phyloP scores from a whole-genome alignment of 2,329 filamentous ascomycete genomes.

The Penicillium sp. region DNA sequence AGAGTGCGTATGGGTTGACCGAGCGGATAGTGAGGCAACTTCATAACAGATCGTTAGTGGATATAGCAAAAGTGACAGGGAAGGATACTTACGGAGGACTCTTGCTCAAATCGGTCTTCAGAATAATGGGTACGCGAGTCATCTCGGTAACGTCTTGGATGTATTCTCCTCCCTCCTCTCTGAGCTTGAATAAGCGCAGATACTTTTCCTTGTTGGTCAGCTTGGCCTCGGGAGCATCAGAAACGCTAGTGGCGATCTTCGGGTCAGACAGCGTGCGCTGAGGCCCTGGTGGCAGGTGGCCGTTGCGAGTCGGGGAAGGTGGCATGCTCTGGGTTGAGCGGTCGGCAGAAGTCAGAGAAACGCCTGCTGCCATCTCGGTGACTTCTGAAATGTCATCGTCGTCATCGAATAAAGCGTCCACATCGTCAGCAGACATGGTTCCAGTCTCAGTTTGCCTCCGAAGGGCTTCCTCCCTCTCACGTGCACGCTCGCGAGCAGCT shows the following conservation, averaged over 20 bases:
- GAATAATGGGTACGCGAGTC: slow-evolving; percentile 93
- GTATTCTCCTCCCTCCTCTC: slow-evolving; percentile 92
- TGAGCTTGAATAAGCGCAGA: slow-evolving; percentile 82
- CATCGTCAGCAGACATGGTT: slow-evolving; percentile 89
- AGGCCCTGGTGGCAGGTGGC: slow-evolving; percentile 69
- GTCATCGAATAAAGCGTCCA: slow-evolving; percentile 94
- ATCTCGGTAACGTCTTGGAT: slow-evolving; percentile 99
- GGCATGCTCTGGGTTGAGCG: slow-evolving; percentile 95
- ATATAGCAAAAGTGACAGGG: slow-evolving; percentile 1
- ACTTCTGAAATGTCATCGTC: slow-evolving; percentile 86
- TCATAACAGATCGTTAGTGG: slow-evolving; percentile 27
- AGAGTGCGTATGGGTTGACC: slow-evolving; percentile 57
- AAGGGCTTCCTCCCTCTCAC: slow-evolving; percentile 87
- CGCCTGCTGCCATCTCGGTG: slow-evolving; percentile 89
- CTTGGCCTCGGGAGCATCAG: slow-evolving; percentile 76
- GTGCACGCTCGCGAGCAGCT: slow-evolving; percentile 77
- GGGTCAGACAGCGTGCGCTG: slow-evolving; percentile 93
- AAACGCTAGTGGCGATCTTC: slow-evolving; percentile 72
- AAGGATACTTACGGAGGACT: slow-evolving; percentile 88
- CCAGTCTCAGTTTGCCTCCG: slow-evolving; percentile 94
- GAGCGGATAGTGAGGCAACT: slow-evolving; percentile 57
- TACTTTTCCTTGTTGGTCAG: slow-evolving; percentile 96
- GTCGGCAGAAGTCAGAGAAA: slow-evolving; percentile 76
- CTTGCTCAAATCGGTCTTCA: slow-evolving; percentile 98
- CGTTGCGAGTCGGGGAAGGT: slow-evolving; percentile 81